Base-by-base conservation (phyloP, 225 moss, liverwort and hornwort species). In the Physcomitrium patens region DNA sequence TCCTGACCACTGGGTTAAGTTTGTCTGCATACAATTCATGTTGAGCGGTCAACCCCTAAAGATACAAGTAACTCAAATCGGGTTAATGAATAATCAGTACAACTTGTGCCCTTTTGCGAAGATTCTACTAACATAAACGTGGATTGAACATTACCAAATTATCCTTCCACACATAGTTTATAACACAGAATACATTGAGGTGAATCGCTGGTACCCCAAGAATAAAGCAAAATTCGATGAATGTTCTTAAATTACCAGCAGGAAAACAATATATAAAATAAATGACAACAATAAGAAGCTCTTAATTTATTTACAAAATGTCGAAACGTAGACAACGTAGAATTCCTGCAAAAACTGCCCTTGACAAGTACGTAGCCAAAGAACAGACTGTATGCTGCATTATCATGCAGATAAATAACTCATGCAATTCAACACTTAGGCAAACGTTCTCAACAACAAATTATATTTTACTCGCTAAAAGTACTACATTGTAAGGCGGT, bases 1-100 rank as follows among this genome's bases (percentile, higher is more conserved):
- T 81, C 99, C 95, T 41, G 95, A 93, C 99, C 99, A 99, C 80
- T 92, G 93, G 28, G 99, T 95, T 76, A 95, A 78, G 79, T 99
- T 99, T 61, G 99, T 99, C 99, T 99, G 90, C 73, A 85, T 20
- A 65, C 46, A 47, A 62, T 77, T 63, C 76, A 80, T 26, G 62
- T 80, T 20, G 9, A 77, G 68, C 51, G 31, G 24, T 37, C 5
- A 37, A 37, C 31, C 31, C 31, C 31, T 37, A 37, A 37, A 37
- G 7, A 37, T 37, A 7, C 31, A 37, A 37, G 31, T 37, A 37
- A 37, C 31, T 37, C 31, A 37, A 37, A 37, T 37, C 31, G 31
- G 7, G 7, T 4, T 1, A 7, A 4, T 37, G 31, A 37, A 37
- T 37, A 37, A 37, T 2, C 2, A 37, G 31, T 37, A 37, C 4